Base-by-base conservation (phyloP, 2,329 filamentous ascomycete genomes). In the Pseudovirgaria hyperparasitica region DNA sequence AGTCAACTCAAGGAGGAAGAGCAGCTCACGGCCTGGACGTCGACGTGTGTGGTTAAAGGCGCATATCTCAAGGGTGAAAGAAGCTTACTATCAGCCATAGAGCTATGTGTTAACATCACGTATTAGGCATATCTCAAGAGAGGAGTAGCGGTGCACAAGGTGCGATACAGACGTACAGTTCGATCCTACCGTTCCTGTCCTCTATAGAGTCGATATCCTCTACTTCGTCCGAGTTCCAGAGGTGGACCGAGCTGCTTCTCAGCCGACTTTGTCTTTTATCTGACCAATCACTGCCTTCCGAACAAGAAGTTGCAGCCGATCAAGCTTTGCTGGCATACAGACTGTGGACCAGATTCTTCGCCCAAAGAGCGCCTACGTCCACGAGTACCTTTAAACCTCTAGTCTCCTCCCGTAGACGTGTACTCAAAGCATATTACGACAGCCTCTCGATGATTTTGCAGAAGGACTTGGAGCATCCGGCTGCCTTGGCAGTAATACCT, bases 361-460 rank as follows among this genome's bases (percentile, higher is more conserved):
- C 30, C 6, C 27, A 25, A 19, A 26, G 31, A 16, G 28, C 25
- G 20, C 16, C 28, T n/a, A n/a, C n/a, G n/a, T n/a, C n/a, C n/a
- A n/a, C n/a, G n/a, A n/a, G n/a, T n/a, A n/a, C n/a, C n/a, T n/a
- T n/a, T n/a, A n/a, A n/a, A n/a, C n/a, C n/a, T n/a, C n/a, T n/a
- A n/a, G n/a, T n/a, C n/a, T n/a, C 16, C 28, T 36, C 42, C 26
- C 63, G 78, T 36, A 65, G 79, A 35, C 60, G 72, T 21, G 73
- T 92, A 23, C 94, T 86, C 86, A 75, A 70, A 41, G 72, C 82
- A 35, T 94, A 94, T 51, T 93, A 93, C 48, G 59, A 72, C 23
- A 72, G 79, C 1, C 58, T 94, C 11, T 92, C 85, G 2, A 64
- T 63, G n/a, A 71, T 92, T 19, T 54, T 94, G 5, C 75, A 77